A percentile compares a stretch with the other conserved stretches of the same genome.
phyloP scores from a whole-genome alignment of 73 alveolate species.

The Strombidium stylifer region DNA sequence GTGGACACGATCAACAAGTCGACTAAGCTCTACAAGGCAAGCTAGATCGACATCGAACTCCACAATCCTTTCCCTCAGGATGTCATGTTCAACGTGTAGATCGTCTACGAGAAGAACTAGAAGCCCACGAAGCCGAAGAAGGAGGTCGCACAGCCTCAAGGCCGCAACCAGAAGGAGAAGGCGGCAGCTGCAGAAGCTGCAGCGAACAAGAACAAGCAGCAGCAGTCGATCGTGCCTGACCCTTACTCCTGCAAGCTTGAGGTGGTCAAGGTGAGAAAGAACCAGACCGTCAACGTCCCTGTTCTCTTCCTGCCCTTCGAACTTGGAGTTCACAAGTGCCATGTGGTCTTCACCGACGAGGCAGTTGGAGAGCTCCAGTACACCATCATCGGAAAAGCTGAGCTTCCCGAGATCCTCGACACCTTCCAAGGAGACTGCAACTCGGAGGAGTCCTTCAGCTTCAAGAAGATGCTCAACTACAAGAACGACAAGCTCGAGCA shows the following conservation, averaged over 20 bases:
- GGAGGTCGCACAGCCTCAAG: no score
- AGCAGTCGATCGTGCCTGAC: conserved; percentile 42
- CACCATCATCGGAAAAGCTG: conserved; percentile 94
- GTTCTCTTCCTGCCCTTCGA: conserved; percentile 92
- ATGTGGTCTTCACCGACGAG: conserved; percentile 91
- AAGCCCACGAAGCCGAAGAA: no score
- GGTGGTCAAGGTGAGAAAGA: conserved; percentile 62
- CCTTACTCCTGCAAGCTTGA: conserved; percentile 73
- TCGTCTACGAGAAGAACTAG: conserved; percentile 47
- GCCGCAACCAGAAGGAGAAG: no score
- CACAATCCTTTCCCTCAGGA: conserved; percentile 65
- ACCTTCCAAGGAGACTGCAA: conserved; percentile 71
- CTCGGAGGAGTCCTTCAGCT: conserved; percentile 77
- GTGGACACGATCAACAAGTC: conserved; percentile 69
- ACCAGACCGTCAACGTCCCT: conserved; percentile 77
- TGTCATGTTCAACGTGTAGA: conserved; percentile 53
- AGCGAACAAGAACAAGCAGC: neutral
- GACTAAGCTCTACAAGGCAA: conserved; percentile 61
- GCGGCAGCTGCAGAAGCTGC: conserved; percentile 6
- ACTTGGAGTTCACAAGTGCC: conserved; percentile 90
- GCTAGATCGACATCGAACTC: conserved; percentile 54
- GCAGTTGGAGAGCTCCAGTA: conserved; percentile 96
- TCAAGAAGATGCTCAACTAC: conserved; percentile 43
- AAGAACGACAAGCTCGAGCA: conserved; percentile 62
- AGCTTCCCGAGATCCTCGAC: conserved; percentile 91